Evolutionary conservation across 129 eudicot species (phyloP).

Genomic region (Flaveria bidentis): DNA sequence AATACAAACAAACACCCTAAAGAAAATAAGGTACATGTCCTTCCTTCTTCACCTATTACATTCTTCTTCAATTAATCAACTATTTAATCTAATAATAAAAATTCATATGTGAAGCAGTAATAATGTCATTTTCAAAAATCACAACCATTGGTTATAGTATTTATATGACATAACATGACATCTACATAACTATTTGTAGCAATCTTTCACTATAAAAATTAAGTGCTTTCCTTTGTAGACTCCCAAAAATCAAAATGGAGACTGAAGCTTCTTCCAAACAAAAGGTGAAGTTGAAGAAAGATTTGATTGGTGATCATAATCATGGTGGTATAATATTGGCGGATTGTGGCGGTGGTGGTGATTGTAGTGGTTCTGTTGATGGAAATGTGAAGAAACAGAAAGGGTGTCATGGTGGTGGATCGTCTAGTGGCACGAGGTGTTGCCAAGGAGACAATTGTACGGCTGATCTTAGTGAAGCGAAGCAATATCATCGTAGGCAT

Average conservation of each 20-base stretch:
- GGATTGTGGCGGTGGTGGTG: background rate
- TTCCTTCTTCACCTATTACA: background rate
- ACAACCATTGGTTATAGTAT: background rate
- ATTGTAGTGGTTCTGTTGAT: background rate
- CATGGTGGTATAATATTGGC: slow-evolving; percentile 15
- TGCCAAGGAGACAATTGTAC: slow-evolving; percentile 73
- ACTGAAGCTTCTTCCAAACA: slow-evolving; percentile 25
- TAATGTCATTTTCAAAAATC: background rate
- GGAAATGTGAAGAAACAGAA: slow-evolving; percentile 30
- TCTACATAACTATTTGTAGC: background rate
- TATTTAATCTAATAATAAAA: no score
- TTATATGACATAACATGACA: slow-evolving; percentile 19
- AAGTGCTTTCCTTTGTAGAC: slow-evolving; percentile 15
- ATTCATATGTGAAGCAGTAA: no score
- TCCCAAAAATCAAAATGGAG: slow-evolving; percentile 33
- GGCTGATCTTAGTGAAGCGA: slow-evolving; percentile 58
- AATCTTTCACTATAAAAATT: slow-evolving; percentile 20
- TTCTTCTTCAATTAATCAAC: background rate
- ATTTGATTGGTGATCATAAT: slow-evolving; percentile 14
- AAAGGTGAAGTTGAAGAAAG: slow-evolving; percentile 23
- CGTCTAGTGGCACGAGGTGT: slow-evolving; percentile 38
- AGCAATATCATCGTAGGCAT: slow-evolving; percentile 70
- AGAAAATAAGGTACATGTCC: slow-evolving; percentile 28
- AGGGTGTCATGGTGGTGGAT: slow-evolving; percentile 36
- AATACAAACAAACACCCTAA: slow-evolving; percentile 37